Evolutionary conservation across 2,329 filamentous ascomycete genomes (phyloP).

Genomic region (Pseudogymnoascus sp.): DNA sequence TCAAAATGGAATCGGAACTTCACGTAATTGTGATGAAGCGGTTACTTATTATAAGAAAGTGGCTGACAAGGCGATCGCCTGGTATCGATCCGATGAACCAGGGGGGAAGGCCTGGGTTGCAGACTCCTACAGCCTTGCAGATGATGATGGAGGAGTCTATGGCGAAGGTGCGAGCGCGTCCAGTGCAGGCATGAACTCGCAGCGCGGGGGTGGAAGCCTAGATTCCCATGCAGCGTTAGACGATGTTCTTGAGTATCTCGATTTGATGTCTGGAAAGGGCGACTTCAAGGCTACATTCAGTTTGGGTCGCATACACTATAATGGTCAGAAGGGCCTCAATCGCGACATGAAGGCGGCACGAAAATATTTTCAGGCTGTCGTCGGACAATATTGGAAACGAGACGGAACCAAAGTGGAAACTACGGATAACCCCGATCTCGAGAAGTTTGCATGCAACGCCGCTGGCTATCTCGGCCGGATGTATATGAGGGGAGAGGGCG

Average conservation of each 20-base stretch:
- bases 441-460: conserved; percentile 58
- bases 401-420: conserved; percentile 47
- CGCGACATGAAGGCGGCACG: conserved; percentile 55
- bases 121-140: conserved; percentile 77
- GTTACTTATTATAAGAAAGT: conserved; percentile 86
- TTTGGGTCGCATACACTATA: conserved; percentile 60
- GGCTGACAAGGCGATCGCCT: conserved; percentile 83
- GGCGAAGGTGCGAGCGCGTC: conserved; percentile 88
- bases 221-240: conserved; percentile 81
- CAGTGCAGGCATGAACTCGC: conserved; percentile 76
- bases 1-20: conserved; percentile 73
- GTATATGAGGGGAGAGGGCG: conserved; percentile 63
- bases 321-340: conserved; percentile 53
- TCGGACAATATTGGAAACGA: conserved; percentile 58
- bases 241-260: conserved; percentile 85
- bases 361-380: conserved; percentile 58
- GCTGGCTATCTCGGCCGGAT: conserved; percentile 64
- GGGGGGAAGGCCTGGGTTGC: conserved; percentile 71
- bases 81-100: conserved; percentile 82
- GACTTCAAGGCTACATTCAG: conserved; percentile 62
- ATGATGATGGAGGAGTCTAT: conserved; percentile 86
- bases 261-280: conserved; percentile 66
- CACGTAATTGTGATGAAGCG: conserved; percentile 77
- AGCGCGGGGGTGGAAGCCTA: conserved; percentile 62
- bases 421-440: conserved; percentile 47